These are phyloP conservation scores for Phytopythium boreale DNA, from an alignment of 352 stramenopile genomes.

Conservation along the genomic window DNA sequence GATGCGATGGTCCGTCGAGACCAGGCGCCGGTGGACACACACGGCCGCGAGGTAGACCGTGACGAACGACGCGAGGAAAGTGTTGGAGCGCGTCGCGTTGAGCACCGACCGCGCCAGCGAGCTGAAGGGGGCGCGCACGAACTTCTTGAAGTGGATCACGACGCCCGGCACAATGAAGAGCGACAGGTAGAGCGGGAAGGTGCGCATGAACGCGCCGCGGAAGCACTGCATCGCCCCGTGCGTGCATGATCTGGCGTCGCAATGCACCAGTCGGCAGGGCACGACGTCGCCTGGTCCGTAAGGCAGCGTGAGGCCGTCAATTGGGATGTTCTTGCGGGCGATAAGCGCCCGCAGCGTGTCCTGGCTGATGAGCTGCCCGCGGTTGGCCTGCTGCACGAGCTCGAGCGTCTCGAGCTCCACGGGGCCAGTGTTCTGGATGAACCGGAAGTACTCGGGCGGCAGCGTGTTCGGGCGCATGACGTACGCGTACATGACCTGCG, in stretches of 20 bases:
- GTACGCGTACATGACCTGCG: conserved; percentile 87
- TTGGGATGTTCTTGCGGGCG: conserved; percentile 28
- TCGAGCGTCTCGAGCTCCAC: conserved; percentile 60
- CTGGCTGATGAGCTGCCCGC: conserved; percentile 36
- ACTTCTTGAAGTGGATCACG: conserved; percentile 82
- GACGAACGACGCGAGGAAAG: conserved; percentile 73
- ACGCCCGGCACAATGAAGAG: conserved; percentile 82
- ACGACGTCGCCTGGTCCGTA: conserved; percentile 31
- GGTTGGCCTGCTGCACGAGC: conserved; percentile 62
- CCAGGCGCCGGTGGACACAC: conserved; percentile 53
- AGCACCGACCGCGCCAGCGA: conserved; percentile 56
- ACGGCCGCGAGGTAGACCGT: conserved; percentile 65
- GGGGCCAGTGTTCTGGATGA: conserved; percentile 74
- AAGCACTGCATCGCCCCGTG: conserved; percentile 53
- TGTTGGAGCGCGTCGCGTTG: conserved; percentile 71
- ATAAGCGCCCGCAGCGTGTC: conserved; percentile 42
- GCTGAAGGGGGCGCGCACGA: conserved; percentile 50
- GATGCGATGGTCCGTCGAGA: conserved; percentile 64
- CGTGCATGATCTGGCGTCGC: conserved; percentile 41
- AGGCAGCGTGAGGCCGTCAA: conserved; percentile 27
- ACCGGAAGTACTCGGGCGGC: conserved; percentile 76
- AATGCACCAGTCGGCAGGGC: conserved; percentile 63
- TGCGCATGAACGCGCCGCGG: conserved; percentile 52
- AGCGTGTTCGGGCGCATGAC: conserved; percentile 73
- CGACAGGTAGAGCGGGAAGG: conserved; percentile 81